Evolutionary conservation across 139 green algal species (phyloP), one percentile per base, ranked within the genome.

Genomic region (Chlorella sp.): DNA sequence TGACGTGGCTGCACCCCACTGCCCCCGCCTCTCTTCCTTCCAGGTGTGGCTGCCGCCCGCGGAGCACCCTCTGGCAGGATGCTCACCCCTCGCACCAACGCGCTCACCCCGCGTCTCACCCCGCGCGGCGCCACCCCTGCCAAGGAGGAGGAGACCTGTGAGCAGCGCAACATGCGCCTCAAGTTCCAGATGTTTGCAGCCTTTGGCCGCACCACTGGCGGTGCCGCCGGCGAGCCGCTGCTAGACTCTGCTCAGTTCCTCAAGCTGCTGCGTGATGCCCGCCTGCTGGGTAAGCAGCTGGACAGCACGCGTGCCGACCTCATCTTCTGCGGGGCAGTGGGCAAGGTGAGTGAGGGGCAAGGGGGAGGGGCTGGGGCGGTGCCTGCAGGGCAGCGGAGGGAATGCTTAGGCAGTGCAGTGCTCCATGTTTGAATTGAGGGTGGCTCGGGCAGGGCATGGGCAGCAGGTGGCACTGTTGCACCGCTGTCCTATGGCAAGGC

Each of bases 211-310:
- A 73, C 28, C 81, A 7, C 24, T 19, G 53, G 40, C 53, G 18
- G 26, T 32, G 81, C 48, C 73, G 53, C 18, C 40, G 68, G 39
- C 39, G 84, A 88, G 68, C 28, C 34, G 1, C 19, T 32, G 3
- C 73, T 88, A 68, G 84, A 87, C 61, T 78, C 53, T 40, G 61
- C 61, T 28, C 84, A 88, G 84, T 40, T 81, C 14, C 22, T 40
- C 64, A 88, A 88, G 84, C 68, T 88, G 40, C 68, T 68, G 60
- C 84, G 84, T 32, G 84, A 88, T 14, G 73, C 39, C 39, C 39
- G 48, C 11, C 84, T 88, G 84, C 66, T 88, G 26, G 42, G 37
- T 30, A 66, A 28, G 60, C 15, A 28, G 37, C 84, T 88, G 12
- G 80, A 15, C 68, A 28, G 22, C 68, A 88, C 84, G 5, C 71